These are phyloP conservation scores for Arachis monticola DNA, from an alignment of 331 rosid genomes.

Conservation along the genomic window DNA sequence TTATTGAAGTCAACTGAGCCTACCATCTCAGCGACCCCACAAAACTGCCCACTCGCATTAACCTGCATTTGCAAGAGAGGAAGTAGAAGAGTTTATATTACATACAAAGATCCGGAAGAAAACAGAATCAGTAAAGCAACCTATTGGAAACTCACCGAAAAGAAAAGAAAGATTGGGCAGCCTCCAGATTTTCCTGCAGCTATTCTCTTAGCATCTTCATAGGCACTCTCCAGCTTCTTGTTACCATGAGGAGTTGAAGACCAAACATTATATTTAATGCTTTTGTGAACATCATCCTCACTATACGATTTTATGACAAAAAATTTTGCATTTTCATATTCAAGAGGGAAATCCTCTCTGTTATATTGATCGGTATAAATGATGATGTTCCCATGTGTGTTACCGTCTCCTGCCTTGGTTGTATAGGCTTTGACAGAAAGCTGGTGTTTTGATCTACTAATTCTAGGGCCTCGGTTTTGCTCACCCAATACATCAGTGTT, in stretches of 20 bases:
- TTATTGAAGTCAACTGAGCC: conserved; percentile 88
- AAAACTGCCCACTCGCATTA: conserved; percentile 94
- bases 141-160: conserved; percentile 66
- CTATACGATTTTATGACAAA: conserved; percentile 94
- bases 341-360: conserved; percentile 71
- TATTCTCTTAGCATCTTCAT: conserved; percentile 72
- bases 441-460: conserved; percentile 62
- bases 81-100: conserved; percentile 9
- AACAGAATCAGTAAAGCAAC: not conserved
- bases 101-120: not conserved
- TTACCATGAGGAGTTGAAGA: conserved; percentile 96
- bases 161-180: conserved; percentile 87
- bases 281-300: conserved; percentile 96
- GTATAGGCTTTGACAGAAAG: conserved; percentile 71
- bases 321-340: conserved; percentile 70
- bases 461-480: conserved; percentile 90
- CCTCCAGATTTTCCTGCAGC: conserved; percentile 64
- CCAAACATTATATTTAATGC: conserved; percentile 92
- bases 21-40: conserved; percentile 92
- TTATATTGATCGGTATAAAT: conserved; percentile 80
- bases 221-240: conserved; percentile 78
- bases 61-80: conserved; percentile 56
- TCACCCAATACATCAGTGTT: conserved; percentile 70
- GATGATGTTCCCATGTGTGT: conserved; percentile 70
- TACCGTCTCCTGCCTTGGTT: conserved; percentile 63